Evolutionary conservation across 2,329 filamentous ascomycete genomes (phyloP).

Genomic region (Fusarium abutilonis): DNA sequence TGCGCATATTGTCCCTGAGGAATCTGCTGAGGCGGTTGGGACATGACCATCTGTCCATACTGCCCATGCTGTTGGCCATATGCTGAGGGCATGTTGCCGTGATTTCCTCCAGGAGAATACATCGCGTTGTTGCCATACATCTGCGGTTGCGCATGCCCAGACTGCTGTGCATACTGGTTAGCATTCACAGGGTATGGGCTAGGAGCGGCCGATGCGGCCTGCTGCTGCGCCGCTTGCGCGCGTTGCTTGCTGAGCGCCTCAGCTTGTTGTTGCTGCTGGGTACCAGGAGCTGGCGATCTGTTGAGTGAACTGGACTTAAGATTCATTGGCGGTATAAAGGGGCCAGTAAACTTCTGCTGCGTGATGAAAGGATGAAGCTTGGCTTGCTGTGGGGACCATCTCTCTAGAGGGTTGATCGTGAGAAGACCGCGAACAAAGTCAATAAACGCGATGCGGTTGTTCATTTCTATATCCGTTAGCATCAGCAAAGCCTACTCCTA

Average conservation of each 20-base stretch:
- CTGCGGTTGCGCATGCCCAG: constrained; percentile 63
- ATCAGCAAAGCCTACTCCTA: not conserved
- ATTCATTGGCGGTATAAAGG: constrained; percentile 97
- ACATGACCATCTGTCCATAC: constrained; percentile 79
- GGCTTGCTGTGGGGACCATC: constrained; percentile 98
- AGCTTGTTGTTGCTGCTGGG: constrained; percentile 94
- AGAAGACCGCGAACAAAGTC: constrained; percentile 95
- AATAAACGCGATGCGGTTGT: constrained; percentile 96
- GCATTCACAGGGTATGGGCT: constrained; percentile 68
- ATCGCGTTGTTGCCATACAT: constrained; percentile 86
- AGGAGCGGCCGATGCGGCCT: constrained; percentile 74
- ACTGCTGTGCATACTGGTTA: constrained; percentile 58
- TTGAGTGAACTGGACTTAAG: constrained; percentile 86
- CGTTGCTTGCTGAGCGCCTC: constrained; percentile 94
- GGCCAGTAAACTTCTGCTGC: constrained; percentile 94
- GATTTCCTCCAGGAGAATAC: constrained; percentile 70
- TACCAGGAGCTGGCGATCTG: constrained; percentile 89
- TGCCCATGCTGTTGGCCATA: constrained; percentile 78
- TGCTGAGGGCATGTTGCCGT: constrained; percentile 69
- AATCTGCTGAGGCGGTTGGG: constrained; percentile 73
- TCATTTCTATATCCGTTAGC: constrained; percentile 79
- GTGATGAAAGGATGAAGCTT: constrained; percentile 99
- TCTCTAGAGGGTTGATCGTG: constrained; percentile 93
- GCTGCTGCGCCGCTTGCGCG: constrained; percentile 75
- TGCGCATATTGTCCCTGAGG: constrained; percentile 70